Evolutionary conservation across 345 rosid species (phyloP), one percentile per base, ranked within the genome.

Genomic region (Citrus sp.): DNA sequence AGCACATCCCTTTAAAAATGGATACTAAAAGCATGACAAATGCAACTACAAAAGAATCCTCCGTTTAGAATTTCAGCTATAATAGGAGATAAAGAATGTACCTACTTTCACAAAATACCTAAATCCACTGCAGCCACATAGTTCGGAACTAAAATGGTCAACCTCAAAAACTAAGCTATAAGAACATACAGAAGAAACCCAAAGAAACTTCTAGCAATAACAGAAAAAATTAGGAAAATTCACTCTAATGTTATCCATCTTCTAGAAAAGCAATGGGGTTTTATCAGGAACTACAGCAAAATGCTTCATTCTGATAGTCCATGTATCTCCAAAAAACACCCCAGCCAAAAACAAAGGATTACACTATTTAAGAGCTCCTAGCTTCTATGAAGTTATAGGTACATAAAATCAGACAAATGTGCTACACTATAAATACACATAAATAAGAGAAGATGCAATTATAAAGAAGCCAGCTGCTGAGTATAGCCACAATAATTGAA

Each of bases 41-140:
- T 18, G 10, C n/a, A 54, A 32, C 24, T 3, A 55, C 55, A 6
- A 54, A n/a, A 76, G 19, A 55, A 40, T 77, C 30, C 22, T 38
- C 49, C 18, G 9, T 30, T 46, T 30, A 12, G 49, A 78, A 37
- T 49, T 71, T 62, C 61, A 7, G 16, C 9, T 55, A 42, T 49
- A 35, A 21, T 21, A 62, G 51, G 30, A 51, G 21, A 25, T 51
- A 51, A 40, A 37, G 18, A n/a, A 46, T 30, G 18, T 18, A 27
- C 60, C 69, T 55, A 74, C 54, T 22, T 56, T 37, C 67, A 37
- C 60, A 56, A 59, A 59, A n/a, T 10, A 25, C 75, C 49, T 28
- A 55, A 79, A 58, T 59, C 80, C 65, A 35, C 35, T 24, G 38
- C 62, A 60, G 64, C 63, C 51, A 13, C 76, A 66, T 24, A 55